Evolutionary conservation across 1,284 basidiomycete genomes (phyloP).

Genomic region (Cutaneotrichosporon arboriforme): DNA sequence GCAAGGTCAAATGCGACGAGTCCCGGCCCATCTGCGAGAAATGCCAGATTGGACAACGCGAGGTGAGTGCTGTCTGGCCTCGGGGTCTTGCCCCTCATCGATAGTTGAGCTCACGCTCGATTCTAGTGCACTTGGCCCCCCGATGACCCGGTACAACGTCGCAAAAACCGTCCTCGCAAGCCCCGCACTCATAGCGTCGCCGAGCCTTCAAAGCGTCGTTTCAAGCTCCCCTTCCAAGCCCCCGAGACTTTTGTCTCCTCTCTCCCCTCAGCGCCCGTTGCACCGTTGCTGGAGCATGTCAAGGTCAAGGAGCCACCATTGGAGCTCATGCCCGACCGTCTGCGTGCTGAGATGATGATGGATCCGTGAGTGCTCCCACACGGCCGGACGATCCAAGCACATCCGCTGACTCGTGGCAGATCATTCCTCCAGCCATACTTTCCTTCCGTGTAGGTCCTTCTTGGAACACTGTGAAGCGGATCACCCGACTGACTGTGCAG

Average conservation of each 20-base stretch:
- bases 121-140: slow-evolving; percentile 31
- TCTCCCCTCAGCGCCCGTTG: slow-evolving; percentile 15
- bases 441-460: slow-evolving; percentile 28
- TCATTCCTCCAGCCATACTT: slow-evolving; percentile 41
- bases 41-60: slow-evolving; percentile 27
- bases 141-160: slow-evolving; percentile 28
- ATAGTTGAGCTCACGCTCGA: neutral
- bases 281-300: slow-evolving; percentile 5
- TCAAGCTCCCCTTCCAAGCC: slow-evolving; percentile 21
- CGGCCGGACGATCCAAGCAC: too few species aligned
- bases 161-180: slow-evolving; percentile 26
- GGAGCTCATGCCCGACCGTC: slow-evolving; percentile 24
- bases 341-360: slow-evolving; percentile 35
- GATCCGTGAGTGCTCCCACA: slow-evolving; percentile 34
- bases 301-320: slow-evolving; percentile 23
- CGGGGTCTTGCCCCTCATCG: neutral
- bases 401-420: slow-evolving; percentile 14
- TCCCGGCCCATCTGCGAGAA: slow-evolving; percentile 32
- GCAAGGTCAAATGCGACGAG: slow-evolving; percentile 44
- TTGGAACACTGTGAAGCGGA: slow-evolving; percentile 3
- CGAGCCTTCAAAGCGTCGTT: slow-evolving; percentile 20
- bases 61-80: slow-evolving; percentile 17
- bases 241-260: slow-evolving; percentile 20
- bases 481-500: slow-evolving; percentile 11
- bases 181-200: slow-evolving; percentile 14